A percentile compares a stretch with the other conserved stretches of the same genome.
Evolutionary conservation across 352 stramenopile genomes (phyloP).

Genomic region (Phytophthora foliorum): DNA sequence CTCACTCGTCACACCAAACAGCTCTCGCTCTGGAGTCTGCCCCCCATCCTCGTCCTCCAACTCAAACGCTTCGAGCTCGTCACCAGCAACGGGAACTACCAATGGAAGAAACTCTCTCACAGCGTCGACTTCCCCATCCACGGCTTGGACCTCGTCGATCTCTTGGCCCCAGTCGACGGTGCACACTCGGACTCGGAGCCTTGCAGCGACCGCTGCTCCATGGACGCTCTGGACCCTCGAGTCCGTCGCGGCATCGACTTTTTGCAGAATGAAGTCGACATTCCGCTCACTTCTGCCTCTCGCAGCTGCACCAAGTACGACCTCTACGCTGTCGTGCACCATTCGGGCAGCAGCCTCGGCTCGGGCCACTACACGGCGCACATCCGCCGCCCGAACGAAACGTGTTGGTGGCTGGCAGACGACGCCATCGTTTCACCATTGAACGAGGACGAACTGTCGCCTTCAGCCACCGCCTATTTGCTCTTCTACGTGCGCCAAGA

Average conservation of each 20-base stretch:
- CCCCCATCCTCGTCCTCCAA: constrained; percentile 68
- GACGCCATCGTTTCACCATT: constrained; percentile 71
- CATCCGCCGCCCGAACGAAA: constrained; percentile 44
- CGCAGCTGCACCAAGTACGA: constrained; percentile 77
- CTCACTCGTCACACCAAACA: constrained; percentile 55
- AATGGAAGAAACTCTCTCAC: constrained; percentile 84
- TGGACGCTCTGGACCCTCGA: constrained; percentile 22
- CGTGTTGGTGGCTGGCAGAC: constrained; percentile 94
- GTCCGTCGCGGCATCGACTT: constrained; percentile 42
- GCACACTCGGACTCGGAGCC: constrained; percentile 17
- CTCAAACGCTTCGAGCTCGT: constrained; percentile 74
- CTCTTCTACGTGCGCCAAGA: constrained; percentile 79
- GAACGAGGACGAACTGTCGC: constrained; percentile 36
- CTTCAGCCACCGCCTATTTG: constrained; percentile 69
- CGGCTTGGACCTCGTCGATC: constrained; percentile 78
- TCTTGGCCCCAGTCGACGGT: constrained; percentile 37
- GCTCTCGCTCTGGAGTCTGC: constrained; percentile 62
- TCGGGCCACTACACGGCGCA: constrained; percentile 94
- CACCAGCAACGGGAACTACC: constrained; percentile 43
- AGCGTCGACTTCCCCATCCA: constrained; percentile 94
- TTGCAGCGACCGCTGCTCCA: constrained; percentile 15
- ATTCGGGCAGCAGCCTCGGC: constrained; percentile 91
- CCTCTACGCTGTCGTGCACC: constrained; percentile 96
- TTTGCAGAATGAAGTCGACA: constrained; percentile 45
- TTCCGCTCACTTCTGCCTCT: constrained; percentile 57